Conservation (phyloP, 2,329 filamentous ascomycete genomes). For the Esteya vermicola region DNA sequence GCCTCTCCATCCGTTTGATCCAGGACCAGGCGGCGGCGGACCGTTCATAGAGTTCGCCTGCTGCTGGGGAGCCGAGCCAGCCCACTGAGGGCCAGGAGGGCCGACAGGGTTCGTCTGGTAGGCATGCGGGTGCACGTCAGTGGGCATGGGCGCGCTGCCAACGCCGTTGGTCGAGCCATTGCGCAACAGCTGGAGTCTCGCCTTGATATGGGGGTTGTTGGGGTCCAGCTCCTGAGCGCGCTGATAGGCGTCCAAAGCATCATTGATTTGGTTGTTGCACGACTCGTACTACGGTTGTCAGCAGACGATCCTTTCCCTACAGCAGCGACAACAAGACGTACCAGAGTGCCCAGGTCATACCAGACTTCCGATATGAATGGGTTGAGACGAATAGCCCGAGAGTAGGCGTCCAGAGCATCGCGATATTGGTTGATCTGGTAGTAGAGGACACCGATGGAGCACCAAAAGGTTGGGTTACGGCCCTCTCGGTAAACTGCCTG, state of each 20-base stretch:
- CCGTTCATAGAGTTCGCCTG: constrained; percentile 23
- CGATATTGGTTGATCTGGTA: constrained; percentile 99
- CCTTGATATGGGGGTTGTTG: constrained; percentile 88
- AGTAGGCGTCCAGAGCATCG: constrained; percentile 94
- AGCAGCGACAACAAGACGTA: constrained; percentile 32
- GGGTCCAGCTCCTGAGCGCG: constrained; percentile 91
- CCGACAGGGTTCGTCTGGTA: constrained; percentile 79
- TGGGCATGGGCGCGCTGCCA: constrained; percentile 70
- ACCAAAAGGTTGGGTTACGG: constrained; percentile 97
- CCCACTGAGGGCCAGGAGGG: constrained; percentile 81
- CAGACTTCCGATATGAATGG: constrained; percentile 98
- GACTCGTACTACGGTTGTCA: constrained; percentile 63
- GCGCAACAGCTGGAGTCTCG: constrained; percentile 75
- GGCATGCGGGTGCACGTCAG: constrained; percentile 89
- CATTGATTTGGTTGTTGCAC: constrained; percentile 95
- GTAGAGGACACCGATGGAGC: constrained; percentile 95
- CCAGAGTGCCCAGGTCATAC: constrained; percentile 93
- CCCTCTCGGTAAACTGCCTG: constrained; percentile 97
- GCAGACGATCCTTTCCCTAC: background rate
- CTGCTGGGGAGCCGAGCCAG: constrained; percentile 46
- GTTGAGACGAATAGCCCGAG: constrained; percentile 87
- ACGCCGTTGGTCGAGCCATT: constrained; percentile 62
- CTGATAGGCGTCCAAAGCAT: constrained; percentile 91
- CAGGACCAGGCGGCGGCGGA: constrained; percentile 42
- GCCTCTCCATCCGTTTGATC: constrained; percentile 45